phyloP scores from a whole-genome alignment of 2,329 filamentous ascomycete genomes.

The Ophiostoma perfectum region DNA sequence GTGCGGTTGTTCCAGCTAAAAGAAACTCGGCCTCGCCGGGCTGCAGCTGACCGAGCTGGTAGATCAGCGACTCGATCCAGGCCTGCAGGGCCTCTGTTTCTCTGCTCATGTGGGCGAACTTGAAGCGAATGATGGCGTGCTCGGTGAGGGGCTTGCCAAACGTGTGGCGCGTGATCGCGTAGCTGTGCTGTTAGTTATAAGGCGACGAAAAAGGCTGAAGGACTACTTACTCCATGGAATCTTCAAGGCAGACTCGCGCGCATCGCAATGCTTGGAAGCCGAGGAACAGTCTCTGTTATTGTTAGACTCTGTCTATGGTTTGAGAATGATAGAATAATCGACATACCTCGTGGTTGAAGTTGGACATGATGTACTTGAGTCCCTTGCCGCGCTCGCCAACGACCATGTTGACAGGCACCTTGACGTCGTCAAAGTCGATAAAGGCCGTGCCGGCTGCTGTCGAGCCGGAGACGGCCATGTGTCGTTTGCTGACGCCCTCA shows the following conservation, averaged over 20 bases:
- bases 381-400: conserved; percentile 9
- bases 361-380: conserved; percentile 1
- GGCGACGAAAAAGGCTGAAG: accelerated
- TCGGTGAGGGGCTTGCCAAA: not conserved
- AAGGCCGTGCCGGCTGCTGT: not conserved
- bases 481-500: not conserved
- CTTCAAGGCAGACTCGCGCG: not conserved
- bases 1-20: not conserved
- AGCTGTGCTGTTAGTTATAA: not conserved
- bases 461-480: conserved; percentile 6
- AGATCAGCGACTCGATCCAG: not conserved
- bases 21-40: not conserved
- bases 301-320: not conserved
- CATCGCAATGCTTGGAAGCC: not conserved
- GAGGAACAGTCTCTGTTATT: not conserved
- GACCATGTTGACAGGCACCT: conserved; percentile 12
- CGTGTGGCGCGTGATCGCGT: not conserved
- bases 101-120: not conserved
- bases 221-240: not conserved
- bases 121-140: conserved; percentile 1
- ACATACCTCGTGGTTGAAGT: not conserved
- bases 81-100: not conserved
- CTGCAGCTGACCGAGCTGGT: not conserved
- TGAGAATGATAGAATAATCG: too few relatives aligned
- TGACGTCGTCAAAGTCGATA: conserved; percentile 11